phyloP scores from a whole-genome alignment of 208 protist species.

The Angomonas deanei region DNA sequence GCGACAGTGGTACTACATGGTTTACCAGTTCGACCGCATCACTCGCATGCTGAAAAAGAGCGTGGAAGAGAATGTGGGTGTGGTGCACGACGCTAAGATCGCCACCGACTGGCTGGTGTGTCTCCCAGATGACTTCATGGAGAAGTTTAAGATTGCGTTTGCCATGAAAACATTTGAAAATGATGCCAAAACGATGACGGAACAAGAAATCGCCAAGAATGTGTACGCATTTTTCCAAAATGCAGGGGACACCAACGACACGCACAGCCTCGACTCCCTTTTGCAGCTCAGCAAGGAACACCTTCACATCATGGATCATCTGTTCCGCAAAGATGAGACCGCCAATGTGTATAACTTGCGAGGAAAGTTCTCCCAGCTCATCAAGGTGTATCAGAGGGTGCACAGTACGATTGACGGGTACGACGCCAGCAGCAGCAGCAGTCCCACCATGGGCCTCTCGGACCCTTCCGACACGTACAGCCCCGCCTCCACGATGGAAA shows the following conservation, averaged over 20 bases:
- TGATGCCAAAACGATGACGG: background rate
- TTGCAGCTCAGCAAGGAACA: no score
- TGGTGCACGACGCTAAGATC: background rate
- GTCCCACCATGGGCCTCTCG: background rate
- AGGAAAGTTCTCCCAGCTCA: no score
- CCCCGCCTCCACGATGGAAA: background rate
- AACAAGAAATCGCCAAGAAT: background rate
- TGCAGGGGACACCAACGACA: no score
- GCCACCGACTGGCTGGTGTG: background rate
- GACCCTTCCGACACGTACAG: background rate
- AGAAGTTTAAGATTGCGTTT: background rate
- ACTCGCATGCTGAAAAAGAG: background rate
- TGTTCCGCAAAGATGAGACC: no score
- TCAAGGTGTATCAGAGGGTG: no score
- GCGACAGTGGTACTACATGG: background rate
- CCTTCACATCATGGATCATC: no score
- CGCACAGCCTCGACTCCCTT: no score
- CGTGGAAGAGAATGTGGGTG: background rate
- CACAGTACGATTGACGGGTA: no score
- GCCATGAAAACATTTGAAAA: background rate
- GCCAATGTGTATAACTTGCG: no score
- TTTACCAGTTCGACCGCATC: background rate
- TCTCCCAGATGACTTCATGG: background rate
- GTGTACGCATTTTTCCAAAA: background rate
- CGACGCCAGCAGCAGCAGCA: no score